Conservation (phyloP, 2,329 filamentous ascomycete genomes). For the Atkinsonella texensis region DNA sequence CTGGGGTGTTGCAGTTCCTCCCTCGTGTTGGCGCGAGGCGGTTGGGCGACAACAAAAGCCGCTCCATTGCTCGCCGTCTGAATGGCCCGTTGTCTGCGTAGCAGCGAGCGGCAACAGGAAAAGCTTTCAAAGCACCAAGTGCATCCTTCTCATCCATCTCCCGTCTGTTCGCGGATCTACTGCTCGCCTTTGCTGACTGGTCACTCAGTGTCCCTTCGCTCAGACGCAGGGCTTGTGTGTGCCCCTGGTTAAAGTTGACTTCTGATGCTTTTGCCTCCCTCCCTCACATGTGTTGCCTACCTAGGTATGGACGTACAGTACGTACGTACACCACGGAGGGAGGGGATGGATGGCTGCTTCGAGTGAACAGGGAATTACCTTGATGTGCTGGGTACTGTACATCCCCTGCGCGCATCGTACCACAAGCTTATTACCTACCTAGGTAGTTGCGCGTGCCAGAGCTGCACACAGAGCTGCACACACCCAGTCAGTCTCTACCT, state of each 20-base stretch:
- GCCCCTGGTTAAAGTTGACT: background rate
- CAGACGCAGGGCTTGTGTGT: no score
- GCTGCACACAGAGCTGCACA: no score
- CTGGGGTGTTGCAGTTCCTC: slow-evolving; percentile 4
- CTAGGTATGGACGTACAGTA: background rate
- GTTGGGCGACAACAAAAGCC: slow-evolving; percentile 2
- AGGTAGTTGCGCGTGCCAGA: background rate
- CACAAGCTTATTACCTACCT: background rate
- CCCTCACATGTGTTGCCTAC: no score
- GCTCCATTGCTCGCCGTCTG: background rate
- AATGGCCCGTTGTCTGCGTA: background rate
- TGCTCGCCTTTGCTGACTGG: no score
- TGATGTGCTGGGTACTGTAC: background rate
- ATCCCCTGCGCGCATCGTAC: background rate
- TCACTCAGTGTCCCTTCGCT: no score
- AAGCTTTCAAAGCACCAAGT: no score
- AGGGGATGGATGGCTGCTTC: background rate
- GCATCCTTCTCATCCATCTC: no score
- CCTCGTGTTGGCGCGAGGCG: slow-evolving; percentile 6
- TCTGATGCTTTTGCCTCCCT: background rate
- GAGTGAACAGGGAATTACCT: no score
- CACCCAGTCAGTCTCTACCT: background rate
- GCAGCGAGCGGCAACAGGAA: background rate
- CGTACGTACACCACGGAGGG: background rate
- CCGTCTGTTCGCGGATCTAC: no score